Evolutionary conservation across 2,329 filamentous ascomycete genomes (phyloP).

Genomic region (Aspergillus tubingensis): DNA sequence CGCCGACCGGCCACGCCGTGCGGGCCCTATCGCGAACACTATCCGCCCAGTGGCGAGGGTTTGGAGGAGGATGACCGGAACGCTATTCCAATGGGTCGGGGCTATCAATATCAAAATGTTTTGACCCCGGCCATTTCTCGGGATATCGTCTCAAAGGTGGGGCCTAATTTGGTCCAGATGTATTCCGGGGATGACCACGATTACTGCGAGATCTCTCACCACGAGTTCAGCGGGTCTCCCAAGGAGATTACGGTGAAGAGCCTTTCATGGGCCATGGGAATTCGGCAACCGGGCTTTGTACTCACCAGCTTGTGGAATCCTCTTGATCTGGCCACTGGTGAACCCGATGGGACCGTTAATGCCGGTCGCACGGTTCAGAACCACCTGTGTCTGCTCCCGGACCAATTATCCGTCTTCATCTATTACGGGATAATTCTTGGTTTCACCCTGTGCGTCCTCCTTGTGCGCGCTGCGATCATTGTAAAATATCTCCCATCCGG

Average conservation of each 20-base stretch:
- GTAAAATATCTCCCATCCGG: constrained; percentile 26
- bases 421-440: constrained; percentile 68
- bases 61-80: constrained; percentile 67
- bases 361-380: constrained; percentile 70
- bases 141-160: constrained; percentile 73
- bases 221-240: constrained; percentile 61
- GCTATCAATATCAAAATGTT: constrained; percentile 97
- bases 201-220: constrained; percentile 88
- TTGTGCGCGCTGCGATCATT: constrained; percentile 45
- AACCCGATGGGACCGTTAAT: constrained; percentile 25
- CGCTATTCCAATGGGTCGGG: constrained; percentile 72
- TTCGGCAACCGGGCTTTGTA: constrained; percentile 81
- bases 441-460: constrained; percentile 53
- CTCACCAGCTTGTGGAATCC: constrained; percentile 93
- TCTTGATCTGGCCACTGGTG: constrained; percentile 58
- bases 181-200: constrained; percentile 98
- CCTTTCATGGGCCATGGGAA: constrained; percentile 94
- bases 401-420: constrained; percentile 81
- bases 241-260: constrained; percentile 94
- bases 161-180: constrained; percentile 73
- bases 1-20: constrained; percentile 81
- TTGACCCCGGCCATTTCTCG: constrained; percentile 74
- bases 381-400: constrained; percentile 85
- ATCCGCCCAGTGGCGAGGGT: constrained; percentile 68
- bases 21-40: constrained; percentile 81